Evolutionary conservation across 2,329 filamentous ascomycete genomes (phyloP).

Genomic region (Aspergillus aculeatinus): DNA sequence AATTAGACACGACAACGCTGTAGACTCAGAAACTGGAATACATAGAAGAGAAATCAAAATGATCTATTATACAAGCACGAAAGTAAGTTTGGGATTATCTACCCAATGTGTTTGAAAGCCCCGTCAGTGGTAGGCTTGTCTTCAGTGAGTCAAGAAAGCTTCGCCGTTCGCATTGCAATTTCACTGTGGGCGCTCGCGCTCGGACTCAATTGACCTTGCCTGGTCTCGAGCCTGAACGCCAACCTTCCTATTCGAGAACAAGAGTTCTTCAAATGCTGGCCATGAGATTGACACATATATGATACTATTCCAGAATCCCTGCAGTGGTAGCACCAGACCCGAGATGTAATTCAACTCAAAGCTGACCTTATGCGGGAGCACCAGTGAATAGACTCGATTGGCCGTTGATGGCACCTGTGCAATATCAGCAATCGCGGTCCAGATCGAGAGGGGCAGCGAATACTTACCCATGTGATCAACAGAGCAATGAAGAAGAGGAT

Average conservation of each 20-base stretch:
- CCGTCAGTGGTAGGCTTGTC: no score
- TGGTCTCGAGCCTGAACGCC: background rate
- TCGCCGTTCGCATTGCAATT: background rate
- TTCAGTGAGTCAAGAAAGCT: background rate
- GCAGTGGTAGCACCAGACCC: conserved; percentile 72
- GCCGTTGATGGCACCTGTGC: conserved; percentile 66
- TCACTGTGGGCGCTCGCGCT: background rate
- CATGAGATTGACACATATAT: conserved; percentile 73
- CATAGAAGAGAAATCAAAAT: background rate
- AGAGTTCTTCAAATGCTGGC: conserved; percentile 54
- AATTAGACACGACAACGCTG: no score
- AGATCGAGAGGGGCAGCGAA: background rate
- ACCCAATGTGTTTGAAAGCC: no score
- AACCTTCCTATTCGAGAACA: background rate
- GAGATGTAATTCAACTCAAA: conserved; percentile 67
- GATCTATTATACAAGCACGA: background rate
- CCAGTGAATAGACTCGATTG: conserved; percentile 71
- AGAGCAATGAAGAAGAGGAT: conserved; percentile 44
- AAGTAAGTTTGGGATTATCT: background rate
- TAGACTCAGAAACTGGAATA: no score
- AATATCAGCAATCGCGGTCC: background rate
- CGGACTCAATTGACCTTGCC: background rate
- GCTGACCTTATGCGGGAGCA: conserved; percentile 53
- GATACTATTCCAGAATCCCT: conserved; percentile 80
- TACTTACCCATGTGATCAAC: conserved; percentile 42